phyloP scores from a whole-genome alignment of 2,329 filamentous ascomycete genomes.

The Pyrenophora graminea region DNA sequence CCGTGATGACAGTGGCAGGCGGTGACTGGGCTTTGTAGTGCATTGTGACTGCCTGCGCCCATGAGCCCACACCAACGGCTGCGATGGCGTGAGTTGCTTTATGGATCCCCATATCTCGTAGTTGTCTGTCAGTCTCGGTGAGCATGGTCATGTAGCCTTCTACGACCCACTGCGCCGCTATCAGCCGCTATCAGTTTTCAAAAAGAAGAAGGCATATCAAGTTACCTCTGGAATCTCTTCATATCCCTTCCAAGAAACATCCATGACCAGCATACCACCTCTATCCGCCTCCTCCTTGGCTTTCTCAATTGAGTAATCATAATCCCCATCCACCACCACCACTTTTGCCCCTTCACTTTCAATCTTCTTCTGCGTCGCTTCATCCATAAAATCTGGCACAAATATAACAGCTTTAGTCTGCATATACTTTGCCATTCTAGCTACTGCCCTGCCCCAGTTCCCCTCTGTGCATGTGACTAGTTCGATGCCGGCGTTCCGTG shows the following conservation, averaged over 20 bases:
- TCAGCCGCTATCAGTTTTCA: slow-evolving; percentile 8
- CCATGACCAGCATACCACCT: slow-evolving; percentile 65
- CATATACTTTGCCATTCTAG: slow-evolving; percentile 67
- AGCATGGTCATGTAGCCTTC: slow-evolving; percentile 79
- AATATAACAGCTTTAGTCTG: slow-evolving; percentile 62
- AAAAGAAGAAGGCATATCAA: slow-evolving; percentile 4
- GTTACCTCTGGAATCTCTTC: slow-evolving; percentile 64
- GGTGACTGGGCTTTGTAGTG: slow-evolving; percentile 61
- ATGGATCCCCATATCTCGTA: slow-evolving; percentile 46
- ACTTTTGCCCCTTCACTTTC: slow-evolving; percentile 66
- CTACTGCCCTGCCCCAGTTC: slow-evolving; percentile 76
- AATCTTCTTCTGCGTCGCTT: slow-evolving; percentile 60
- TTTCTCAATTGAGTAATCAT: slow-evolving; percentile 64
- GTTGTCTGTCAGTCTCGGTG: slow-evolving; percentile 67
- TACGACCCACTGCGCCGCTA: slow-evolving; percentile 66
- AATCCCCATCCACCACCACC: slow-evolving; percentile 59
- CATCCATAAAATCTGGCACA: slow-evolving; percentile 64
- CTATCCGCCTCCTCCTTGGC: slow-evolving; percentile 52
- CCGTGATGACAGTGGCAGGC: slow-evolving; percentile 60
- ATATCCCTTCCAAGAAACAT: slow-evolving; percentile 70
- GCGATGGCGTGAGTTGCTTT: slow-evolving; percentile 60
- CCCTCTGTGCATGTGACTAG: slow-evolving; percentile 73
- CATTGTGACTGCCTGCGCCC: slow-evolving; percentile 69
- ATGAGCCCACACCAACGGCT: slow-evolving; percentile 73
- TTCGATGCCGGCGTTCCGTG: slow-evolving; percentile 38